Evolutionary conservation across 2,329 filamentous ascomycete species (phyloP).

Genomic region (Metarhizium sp.): DNA sequence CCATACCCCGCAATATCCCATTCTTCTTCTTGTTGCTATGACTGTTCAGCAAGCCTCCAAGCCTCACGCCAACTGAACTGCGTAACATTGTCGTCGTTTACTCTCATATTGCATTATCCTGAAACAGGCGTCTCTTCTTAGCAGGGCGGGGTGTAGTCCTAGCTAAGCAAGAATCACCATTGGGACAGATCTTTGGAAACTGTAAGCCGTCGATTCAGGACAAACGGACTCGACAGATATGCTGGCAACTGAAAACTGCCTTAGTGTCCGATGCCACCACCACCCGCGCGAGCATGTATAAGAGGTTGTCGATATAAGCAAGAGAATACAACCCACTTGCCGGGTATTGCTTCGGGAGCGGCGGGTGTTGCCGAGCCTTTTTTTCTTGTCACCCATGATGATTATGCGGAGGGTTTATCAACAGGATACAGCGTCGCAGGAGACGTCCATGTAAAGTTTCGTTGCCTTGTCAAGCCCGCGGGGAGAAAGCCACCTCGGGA

Average conservation of each 20-base stretch:
- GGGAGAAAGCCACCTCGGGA: conserved; percentile 67
- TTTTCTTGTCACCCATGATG: neutral
- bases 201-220: neutral
- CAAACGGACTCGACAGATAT: neutral
- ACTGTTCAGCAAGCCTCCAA: neutral
- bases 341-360: neutral
- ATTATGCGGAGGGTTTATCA: no score
- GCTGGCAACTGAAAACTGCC: neutral
- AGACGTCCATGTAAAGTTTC: no score
- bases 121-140: neutral
- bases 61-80: neutral
- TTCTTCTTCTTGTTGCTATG: neutral
- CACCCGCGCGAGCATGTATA: no score
- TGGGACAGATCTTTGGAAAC: no score
- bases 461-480: conserved; percentile 13
- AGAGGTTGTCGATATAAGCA: no score
- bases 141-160: neutral
- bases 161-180: neutral
- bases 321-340: neutral
- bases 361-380: neutral
- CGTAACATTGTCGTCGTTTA: neutral
- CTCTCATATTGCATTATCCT: neutral
- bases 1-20: neutral
- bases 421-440: no score
- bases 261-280: no score